Percentiles rank a stretch among this genome's conserved stretches.
Conservation (phyloP, 2,329 filamentous ascomycete genomes). For the Septoria linicola region DNA sequence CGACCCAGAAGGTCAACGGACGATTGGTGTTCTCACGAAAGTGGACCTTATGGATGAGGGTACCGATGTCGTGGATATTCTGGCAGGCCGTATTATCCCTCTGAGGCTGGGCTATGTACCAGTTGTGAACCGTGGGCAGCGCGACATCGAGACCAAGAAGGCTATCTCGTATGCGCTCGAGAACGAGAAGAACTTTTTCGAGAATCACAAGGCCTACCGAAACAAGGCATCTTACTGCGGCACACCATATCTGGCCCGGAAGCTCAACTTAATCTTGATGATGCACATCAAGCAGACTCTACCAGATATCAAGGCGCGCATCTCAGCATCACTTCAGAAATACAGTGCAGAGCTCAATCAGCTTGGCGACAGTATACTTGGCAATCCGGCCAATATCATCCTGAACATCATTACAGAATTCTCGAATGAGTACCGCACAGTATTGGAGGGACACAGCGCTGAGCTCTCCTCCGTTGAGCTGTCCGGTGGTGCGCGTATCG, state of each 20-base stretch:
- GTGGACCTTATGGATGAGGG: conserved; percentile 99
- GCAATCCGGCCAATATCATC: conserved; percentile 93
- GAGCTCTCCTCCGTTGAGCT: conserved; percentile 92
- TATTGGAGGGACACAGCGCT: conserved; percentile 93
- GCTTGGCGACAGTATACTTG: conserved; percentile 90
- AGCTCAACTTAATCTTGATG: conserved; percentile 98
- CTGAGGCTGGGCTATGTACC: conserved; percentile 92
- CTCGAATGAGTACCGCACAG: conserved; percentile 93
- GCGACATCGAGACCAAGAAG: conserved; percentile 98
- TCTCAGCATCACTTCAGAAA: conserved; percentile 89
- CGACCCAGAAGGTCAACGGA: conserved; percentile 94
- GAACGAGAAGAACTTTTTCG: conserved; percentile 94
- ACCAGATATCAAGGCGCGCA: conserved; percentile 96
- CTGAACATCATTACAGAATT: conserved; percentile 99
- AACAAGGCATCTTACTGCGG: conserved; percentile 99
- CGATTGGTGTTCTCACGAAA: conserved; percentile 97
- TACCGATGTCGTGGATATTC: conserved; percentile 96
- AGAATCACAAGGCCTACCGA: conserved; percentile 96
- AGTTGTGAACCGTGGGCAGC: conserved; percentile 95
- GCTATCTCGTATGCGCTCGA: conserved; percentile 87
- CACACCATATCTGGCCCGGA: conserved; percentile 92
- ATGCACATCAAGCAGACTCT: conserved; percentile 99
- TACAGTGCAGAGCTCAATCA: conserved; percentile 78
- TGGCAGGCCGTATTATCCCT: conserved; percentile 95
- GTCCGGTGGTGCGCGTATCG: conserved; percentile 95